Evolutionary conservation across 257 asterid genomes (phyloP), one percentile per base, ranked within the genome.

Genomic region (Fraxinus pennsylvanica): DNA sequence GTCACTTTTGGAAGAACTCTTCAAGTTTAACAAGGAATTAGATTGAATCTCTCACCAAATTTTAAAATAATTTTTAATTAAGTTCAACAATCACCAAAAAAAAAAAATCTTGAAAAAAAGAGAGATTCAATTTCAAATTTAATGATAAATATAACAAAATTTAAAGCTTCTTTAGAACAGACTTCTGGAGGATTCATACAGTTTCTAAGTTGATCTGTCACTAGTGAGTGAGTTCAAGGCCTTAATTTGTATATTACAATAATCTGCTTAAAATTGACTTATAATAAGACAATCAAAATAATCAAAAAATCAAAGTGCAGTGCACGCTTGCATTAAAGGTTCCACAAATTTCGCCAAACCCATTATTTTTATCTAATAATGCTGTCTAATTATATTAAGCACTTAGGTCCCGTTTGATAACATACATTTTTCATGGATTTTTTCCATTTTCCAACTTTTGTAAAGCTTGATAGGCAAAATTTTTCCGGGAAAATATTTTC

Each of bases 341-440:
- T 75, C 79, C 39, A n/a, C 63, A 1, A 25, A 33, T 61, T 61
- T 65, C 21, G 25, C 43, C 47, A 17, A 9, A 5, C 54, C 19
- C 39, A n/a, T 63, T 30, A 63, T 65, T 73, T 50, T 17, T 9
- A 8, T 38, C 10, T 22, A 38, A 25, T 47, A 15, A 15, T 74
- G 74, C 15, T 72, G 19, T 30, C 72, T 27, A 63, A 45, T 78
- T 14, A 27, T 33, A 33, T 32, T 57, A 19, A 29, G 65, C 78
- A 70, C 76, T 43, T 25, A 25, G 27, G 27, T 25, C 27, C 27
- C 27, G 27, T 25, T 0, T 25, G 27, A 25, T 25, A 25, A 25
- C 27, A 25, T 25, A 25, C 27, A 25, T 25, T 25, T 25, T 25
- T 25, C 27, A 25, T 25, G 27, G 27, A 25, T 25, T 25, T 25